Percentiles rank a stretch among this genome's conserved stretches.
Conservation (phyloP, 2,329 filamentous ascomycete genomes). For the Trichoderma harzianum region DNA sequence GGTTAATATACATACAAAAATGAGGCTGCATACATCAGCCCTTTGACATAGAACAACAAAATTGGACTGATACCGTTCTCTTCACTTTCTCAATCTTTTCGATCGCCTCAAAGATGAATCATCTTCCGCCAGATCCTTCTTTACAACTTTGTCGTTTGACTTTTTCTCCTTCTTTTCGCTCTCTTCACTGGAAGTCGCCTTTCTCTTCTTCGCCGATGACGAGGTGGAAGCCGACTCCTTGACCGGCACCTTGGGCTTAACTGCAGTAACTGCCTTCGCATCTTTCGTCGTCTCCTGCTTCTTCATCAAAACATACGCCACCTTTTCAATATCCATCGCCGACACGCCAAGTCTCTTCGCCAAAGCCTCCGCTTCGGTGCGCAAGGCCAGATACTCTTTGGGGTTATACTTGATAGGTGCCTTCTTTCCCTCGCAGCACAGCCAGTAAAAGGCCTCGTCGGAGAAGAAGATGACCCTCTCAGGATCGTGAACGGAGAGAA, state of each 20-base stretch:
- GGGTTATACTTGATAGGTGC: constrained; percentile 63
- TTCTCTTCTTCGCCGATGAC: constrained; percentile 23
- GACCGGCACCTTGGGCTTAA: background rate
- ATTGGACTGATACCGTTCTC: background rate
- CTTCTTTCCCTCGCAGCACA: constrained; percentile 52
- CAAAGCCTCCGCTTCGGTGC: constrained; percentile 41
- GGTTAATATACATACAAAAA: background rate
- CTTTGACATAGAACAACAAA: background rate
- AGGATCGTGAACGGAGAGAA: constrained; percentile 64
- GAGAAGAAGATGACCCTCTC: constrained; percentile 68
- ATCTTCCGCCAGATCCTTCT: background rate
- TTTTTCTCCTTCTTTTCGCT: background rate
- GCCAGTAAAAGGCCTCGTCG: constrained; percentile 75
- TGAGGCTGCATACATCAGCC: background rate
- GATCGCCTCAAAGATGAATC: constrained; percentile 16
- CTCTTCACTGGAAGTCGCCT: constrained; percentile 22
- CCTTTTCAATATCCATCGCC: constrained; percentile 65
- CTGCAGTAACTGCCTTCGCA: background rate
- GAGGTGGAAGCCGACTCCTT: background rate
- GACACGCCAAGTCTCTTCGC: constrained; percentile 48
- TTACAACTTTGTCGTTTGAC: constrained; percentile 15
- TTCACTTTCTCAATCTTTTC: constrained; percentile 19
- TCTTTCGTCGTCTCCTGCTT: constrained; percentile 21
- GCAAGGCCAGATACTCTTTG: constrained; percentile 64
- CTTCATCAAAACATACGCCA: constrained; percentile 66